Base-by-base conservation (phyloP, 2,329 filamentous ascomycete genomes). In the Aspergillus proliferans region DNA sequence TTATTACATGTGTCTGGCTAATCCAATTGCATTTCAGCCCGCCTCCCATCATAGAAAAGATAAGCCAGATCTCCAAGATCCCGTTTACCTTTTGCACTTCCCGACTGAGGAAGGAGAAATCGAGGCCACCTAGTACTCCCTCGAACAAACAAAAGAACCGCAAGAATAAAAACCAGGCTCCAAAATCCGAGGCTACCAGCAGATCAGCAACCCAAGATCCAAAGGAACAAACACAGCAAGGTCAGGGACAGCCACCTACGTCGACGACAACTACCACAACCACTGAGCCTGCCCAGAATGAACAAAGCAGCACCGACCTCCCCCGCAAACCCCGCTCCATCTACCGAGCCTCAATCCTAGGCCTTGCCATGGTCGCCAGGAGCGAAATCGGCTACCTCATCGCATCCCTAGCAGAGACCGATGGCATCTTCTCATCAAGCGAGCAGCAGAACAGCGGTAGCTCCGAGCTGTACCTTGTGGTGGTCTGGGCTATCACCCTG, bases 371-470 rank as follows among this genome's bases (percentile, higher is more conserved):
- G 87, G 79, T 86, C 0, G 82, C 87, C 0, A 76, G 87, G n/a
- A 87, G 87, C 0, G 87, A 93, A 63, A 88, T 92, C 30, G 86
- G 87, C 0, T 89, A 89, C 52, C 65, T 92, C 40, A 88, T 93
- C 52, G 83, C 84, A 1, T 81, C 84, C 0, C 65, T 90, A 0
- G 85, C 85, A 0, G 77, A 87, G 58, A 76, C 68, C 4, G 69
- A 72, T 12, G 74, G 76, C 0, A 70, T 80, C 9, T 80, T 80
- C 34, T 38, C 46, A 9, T 14, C n/a, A 14, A 14, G 12, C 9
- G 19, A 41, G 15, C 12, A 19, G 12, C 18, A 26, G 12, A 41
- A n/a, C 4, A 46, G 49, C 7, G 53, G 49, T 14, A 63, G 65
- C 39, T 71, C 71, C 0, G 71, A 76, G 22, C 68, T 77, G 1